A percentile compares a stretch with the other conserved stretches of the same genome.
Conservation (phyloP, 306 rosid genomes). For the Hippophae rhamnoides region DNA sequence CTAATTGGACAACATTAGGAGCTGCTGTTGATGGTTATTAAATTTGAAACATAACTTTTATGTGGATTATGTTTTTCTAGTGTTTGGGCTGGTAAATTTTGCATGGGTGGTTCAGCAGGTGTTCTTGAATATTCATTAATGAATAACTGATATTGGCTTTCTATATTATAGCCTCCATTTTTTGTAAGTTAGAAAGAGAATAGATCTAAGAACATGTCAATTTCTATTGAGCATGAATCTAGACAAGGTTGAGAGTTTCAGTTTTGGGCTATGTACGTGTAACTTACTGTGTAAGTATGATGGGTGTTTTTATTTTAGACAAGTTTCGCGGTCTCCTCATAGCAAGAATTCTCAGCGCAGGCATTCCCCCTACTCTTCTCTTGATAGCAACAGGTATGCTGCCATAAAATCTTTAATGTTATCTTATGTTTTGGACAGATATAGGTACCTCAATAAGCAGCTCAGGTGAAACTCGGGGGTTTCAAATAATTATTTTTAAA, state of each 20-base stretch:
- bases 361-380: conserved; percentile 98
- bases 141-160: conserved; percentile 1
- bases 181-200: conserved; percentile 22
- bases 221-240: conserved; percentile 41
- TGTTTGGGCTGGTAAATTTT: background rate
- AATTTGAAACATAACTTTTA: too few relatives aligned
- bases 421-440: conserved; percentile 55
- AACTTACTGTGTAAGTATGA: conserved; percentile 85
- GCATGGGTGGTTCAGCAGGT: conserved; percentile 11
- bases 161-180: conserved; percentile 12
- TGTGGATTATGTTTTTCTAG: too few relatives aligned
- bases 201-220: conserved; percentile 26
- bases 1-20: too few relatives aligned
- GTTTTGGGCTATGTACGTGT: conserved; percentile 35
- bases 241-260: conserved; percentile 49
- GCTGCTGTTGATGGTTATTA: too few relatives aligned
- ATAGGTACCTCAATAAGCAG: conserved; percentile 49
- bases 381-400: conserved; percentile 80
- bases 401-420: conserved; percentile 39
- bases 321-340: conserved; percentile 99
- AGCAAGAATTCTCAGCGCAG: conserved; percentile 99
- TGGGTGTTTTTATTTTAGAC: conserved; percentile 94
- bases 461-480: conserved; percentile 63
- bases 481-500: conserved; percentile 20
- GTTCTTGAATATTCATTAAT: too few relatives aligned